Conservation (phyloP, 352 stramenopile genomes). For the Pythium phragmitis region DNA sequence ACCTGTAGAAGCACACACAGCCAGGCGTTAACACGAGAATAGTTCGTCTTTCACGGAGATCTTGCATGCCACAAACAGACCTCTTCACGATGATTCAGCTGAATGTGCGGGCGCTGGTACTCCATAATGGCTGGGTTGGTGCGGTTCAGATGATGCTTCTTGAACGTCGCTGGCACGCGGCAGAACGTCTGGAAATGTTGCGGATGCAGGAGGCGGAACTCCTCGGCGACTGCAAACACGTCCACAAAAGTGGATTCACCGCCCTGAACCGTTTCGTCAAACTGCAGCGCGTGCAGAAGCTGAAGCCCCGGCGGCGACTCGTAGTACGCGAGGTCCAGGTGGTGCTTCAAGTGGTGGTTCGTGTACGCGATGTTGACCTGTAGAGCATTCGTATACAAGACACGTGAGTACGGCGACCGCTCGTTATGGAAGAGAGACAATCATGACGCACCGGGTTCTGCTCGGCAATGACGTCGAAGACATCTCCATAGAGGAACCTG, state of each 20-base stretch:
- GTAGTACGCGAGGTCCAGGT: conserved; percentile 97
- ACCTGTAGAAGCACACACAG: conserved; percentile 38
- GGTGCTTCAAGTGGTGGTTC: conserved; percentile 84
- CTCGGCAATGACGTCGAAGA: conserved; percentile 84
- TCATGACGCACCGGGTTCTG: conserved; percentile 53
- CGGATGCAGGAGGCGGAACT: conserved; percentile 61
- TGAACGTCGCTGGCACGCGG: conserved; percentile 91
- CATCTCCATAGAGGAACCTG: conserved; percentile 83
- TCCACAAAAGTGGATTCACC: conserved; percentile 87
- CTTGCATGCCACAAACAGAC: conserved; percentile 24
- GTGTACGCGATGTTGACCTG: conserved; percentile 96
- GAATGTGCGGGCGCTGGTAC: conserved; percentile 93
- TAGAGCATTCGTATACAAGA: background rate
- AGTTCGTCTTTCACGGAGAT: no score
- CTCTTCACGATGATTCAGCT: conserved; percentile 79
- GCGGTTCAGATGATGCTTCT: conserved; percentile 92
- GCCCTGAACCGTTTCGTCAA: conserved; percentile 81
- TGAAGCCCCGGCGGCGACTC: conserved; percentile 95
- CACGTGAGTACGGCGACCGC: background rate
- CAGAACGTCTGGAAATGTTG: conserved; percentile 77
- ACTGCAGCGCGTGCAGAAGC: conserved; percentile 91
- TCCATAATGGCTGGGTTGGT: conserved; percentile 90
- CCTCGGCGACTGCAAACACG: conserved; percentile 71
- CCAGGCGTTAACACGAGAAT: background rate
- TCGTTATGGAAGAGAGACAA: background rate